These are phyloP conservation scores for Lepidium didymum DNA, from an alignment of 345 rosid species.

Conservation along the genomic window DNA sequence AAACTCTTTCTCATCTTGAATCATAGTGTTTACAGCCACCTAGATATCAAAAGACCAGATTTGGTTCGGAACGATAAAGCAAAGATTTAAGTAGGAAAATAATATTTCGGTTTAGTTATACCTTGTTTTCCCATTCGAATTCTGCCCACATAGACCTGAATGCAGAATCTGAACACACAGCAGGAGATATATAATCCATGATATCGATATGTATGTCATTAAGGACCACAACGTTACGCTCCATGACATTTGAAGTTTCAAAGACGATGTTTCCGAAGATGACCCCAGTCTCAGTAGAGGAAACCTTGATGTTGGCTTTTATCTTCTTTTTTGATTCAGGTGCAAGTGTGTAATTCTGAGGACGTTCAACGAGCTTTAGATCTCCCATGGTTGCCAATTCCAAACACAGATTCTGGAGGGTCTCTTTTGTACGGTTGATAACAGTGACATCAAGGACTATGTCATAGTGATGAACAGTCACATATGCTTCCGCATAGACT, in stretches of 20 bases:
- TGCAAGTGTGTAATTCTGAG: conserved; percentile 88
- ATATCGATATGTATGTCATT: conserved; percentile 94
- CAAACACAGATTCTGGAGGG: conserved; percentile 88
- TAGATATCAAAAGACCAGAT: background rate
- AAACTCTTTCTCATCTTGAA: conserved; percentile 27
- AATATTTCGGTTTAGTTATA: conserved; percentile 19
- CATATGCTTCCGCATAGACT: conserved; percentile 93
- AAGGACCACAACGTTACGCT: conserved; percentile 80
- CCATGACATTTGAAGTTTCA: conserved; percentile 84
- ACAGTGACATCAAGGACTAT: conserved; percentile 86
- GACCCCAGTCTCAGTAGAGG: conserved; percentile 94
- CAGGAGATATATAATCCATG: conserved; percentile 97
- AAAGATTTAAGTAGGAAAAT: background rate
- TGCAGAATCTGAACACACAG: conserved; percentile 72
- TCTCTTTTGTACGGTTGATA: conserved; percentile 82
- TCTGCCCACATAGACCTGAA: conserved; percentile 99
- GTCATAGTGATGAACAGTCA: conserved; percentile 88
- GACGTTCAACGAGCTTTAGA: conserved; percentile 90
- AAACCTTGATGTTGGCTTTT: conserved; percentile 95
- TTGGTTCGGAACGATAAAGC: background rate
- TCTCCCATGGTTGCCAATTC: conserved; percentile 99
- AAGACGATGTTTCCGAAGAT: conserved; percentile 92
- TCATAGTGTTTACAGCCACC: conserved; percentile 31
- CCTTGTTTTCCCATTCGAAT: conserved; percentile 99
- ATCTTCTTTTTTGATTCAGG: conserved; percentile 89